phyloP scores from a whole-genome alignment of 345 rosid genomes.

The Aethionema arabicum region DNA sequence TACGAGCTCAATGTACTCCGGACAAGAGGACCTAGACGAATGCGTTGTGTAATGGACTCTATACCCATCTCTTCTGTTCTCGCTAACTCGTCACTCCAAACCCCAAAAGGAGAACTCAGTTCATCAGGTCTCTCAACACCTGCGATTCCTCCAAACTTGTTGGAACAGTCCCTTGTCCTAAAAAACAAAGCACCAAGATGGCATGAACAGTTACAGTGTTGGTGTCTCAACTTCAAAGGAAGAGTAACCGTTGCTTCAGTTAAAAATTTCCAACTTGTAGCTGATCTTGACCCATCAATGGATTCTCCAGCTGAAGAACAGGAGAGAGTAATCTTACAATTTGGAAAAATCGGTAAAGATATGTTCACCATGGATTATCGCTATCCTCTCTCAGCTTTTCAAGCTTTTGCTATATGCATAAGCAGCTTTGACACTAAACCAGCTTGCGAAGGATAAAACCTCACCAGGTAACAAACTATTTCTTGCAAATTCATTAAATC shows the following conservation, averaged over 20 bases:
- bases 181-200: conserved; percentile 92
- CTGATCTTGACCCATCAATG: conserved; percentile 61
- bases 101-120: conserved; percentile 40
- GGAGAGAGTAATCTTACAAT: conserved; percentile 81
- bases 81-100: conserved; percentile 42
- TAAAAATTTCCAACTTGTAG: conserved; percentile 92
- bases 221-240: conserved; percentile 95
- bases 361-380: conserved; percentile 95
- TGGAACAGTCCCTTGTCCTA: conserved; percentile 61
- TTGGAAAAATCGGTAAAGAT: conserved; percentile 92
- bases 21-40: conserved; percentile 90
- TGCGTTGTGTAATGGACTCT: conserved; percentile 80
- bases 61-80: conserved; percentile 78
- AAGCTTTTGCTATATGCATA: conserved; percentile 86
- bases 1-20: conserved; percentile 93
- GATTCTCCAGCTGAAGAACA: conserved; percentile 60
- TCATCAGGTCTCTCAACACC: conserved; percentile 43
- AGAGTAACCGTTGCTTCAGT: conserved; percentile 98
- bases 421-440: conserved; percentile 99
- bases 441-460: conserved; percentile 63
- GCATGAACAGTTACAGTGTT: conserved; percentile 96
- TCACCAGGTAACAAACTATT: too few relatives aligned
- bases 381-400: conserved; percentile 90
- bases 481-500: too few relatives aligned
- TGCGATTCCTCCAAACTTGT: conserved; percentile 35